Evolutionary conservation across 1,284 basidiomycete species (phyloP).

Genomic region (Porogramme epimiltina): DNA sequence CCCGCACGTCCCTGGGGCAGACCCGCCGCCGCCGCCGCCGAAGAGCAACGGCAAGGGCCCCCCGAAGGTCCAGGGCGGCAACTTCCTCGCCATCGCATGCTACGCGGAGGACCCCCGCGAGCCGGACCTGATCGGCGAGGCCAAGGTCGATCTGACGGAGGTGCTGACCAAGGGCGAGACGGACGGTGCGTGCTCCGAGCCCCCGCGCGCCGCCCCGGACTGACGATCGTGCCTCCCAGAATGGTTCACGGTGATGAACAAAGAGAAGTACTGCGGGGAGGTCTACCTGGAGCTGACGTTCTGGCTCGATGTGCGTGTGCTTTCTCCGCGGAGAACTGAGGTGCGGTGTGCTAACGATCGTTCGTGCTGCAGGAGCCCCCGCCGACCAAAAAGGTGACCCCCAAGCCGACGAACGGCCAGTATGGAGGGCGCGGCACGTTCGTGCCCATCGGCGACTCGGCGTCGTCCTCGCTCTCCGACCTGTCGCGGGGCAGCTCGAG

Average conservation of each 20-base stretch:
- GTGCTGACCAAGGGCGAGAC: conserved; percentile 94
- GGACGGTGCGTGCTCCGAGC: conserved; percentile 64
- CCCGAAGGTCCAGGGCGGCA: conserved; percentile 73
- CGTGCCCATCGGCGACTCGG: conserved; percentile 51
- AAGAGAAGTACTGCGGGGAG: conserved; percentile 92
- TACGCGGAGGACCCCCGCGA: conserved; percentile 96
- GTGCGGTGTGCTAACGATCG: no score
- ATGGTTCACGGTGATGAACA: conserved; percentile 90
- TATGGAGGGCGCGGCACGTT: conserved; percentile 81
- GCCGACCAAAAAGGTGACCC: conserved; percentile 65
- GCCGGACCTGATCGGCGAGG: conserved; percentile 95
- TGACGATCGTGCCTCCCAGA: conserved; percentile 50
- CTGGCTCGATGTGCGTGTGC: conserved; percentile 86
- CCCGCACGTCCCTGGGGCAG: conserved; percentile 47
- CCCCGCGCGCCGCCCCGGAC: background rate
- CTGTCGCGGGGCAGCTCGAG: conserved; percentile 33
- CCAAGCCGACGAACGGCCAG: conserved; percentile 58
- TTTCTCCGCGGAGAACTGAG: no score
- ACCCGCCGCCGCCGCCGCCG: conserved; percentile 62
- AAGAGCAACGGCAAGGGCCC: conserved; percentile 47
- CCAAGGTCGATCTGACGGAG: conserved; percentile 85
- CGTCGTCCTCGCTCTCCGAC: conserved; percentile 29
- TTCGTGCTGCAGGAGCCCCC: conserved; percentile 57
- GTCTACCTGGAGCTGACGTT: conserved; percentile 95
- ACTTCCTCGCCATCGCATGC: conserved; percentile 80